Base-by-base conservation (phyloP, 1,284 basidiomycete genomes). In the Prillingera fragicola region DNA sequence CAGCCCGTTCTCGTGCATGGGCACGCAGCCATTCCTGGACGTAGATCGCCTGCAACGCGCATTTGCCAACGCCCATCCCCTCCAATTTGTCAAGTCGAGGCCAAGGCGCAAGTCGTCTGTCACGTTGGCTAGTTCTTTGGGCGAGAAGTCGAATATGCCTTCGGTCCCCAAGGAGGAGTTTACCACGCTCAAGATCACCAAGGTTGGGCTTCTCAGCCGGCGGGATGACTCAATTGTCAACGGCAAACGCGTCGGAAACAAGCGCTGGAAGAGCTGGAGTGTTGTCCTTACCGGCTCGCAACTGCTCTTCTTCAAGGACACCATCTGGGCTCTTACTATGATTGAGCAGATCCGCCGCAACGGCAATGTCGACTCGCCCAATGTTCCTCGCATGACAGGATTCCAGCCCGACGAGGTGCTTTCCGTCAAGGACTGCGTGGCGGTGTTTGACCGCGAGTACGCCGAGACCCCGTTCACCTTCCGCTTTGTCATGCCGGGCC, bases 261-360 rank as follows among this genome's bases (percentile, higher is more conserved):
- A 87, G 36, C 96, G 91, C 70, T 98, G 94, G 94, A 84, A 79
- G 60, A 74, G 81, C 25, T 94, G 84, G 78, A 85, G 82, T 49
- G 82, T 92, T 8, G 76, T 95, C 41, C 75, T 99, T 41, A 92
- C 91, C 4, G 84, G 82, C 24, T 89, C 89, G 8, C 92, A 96
- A 62, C 74, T 98, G 8, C 77, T 97, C 34, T 85, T 97, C 65
- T 92, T 92, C 73, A 88, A 88, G 51, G 91, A 97, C 68, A 70
- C 81, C 1, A 72, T 79, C 8, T 85, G 81, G 82, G 82, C 82
- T 6, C 61, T 73, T 24, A 73, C 75, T 17, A 67, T 90, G 19
- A 73, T 79, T 41, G 75, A 78, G 33, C 78, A 81, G 62, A 72
- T 75, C 17, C 68, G 74, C 45, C 41, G 21, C 13, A 22, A 22